Percentiles rank a stretch among this genome's conserved stretches.
Conservation (phyloP, 1,284 basidiomycete genomes). For the Ganoderma resinaceum region DNA sequence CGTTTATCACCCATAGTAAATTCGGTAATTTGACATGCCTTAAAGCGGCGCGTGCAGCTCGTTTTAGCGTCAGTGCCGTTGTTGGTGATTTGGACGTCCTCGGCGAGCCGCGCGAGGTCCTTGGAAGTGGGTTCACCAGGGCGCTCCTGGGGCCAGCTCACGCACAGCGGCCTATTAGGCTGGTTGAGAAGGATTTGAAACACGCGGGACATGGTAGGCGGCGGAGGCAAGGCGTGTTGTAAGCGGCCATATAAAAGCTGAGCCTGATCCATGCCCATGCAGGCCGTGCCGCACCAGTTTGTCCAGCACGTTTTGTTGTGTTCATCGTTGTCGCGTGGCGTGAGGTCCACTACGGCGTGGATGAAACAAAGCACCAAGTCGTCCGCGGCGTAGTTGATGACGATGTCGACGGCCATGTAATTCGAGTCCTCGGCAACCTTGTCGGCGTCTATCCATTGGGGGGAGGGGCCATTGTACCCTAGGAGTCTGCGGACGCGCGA, state of each 20-base stretch:
- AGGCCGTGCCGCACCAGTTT: constrained; percentile 92
- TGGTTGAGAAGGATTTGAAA: constrained; percentile 81
- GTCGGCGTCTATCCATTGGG: constrained; percentile 68
- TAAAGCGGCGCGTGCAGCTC: constrained; percentile 92
- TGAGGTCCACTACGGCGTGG: constrained; percentile 84
- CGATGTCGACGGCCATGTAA: constrained; percentile 91
- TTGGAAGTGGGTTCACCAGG: constrained; percentile 70
- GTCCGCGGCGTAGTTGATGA: constrained; percentile 94
- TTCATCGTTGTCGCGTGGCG: constrained; percentile 87
- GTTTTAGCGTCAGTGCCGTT: constrained; percentile 81
- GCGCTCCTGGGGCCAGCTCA: constrained; percentile 89
- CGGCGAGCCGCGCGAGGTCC: constrained; percentile 85
- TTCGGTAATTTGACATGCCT: constrained; percentile 78
- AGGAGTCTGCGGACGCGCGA: constrained; percentile 72
- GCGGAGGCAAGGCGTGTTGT: constrained; percentile 56
- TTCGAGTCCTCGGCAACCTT: constrained; percentile 77
- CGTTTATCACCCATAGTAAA: constrained; percentile 62
- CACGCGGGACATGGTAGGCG: constrained; percentile 62
- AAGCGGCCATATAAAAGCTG: constrained; percentile 66
- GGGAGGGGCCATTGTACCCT: constrained; percentile 61
- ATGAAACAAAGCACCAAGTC: constrained; percentile 95
- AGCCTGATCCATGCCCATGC: constrained; percentile 61
- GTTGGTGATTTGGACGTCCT: constrained; percentile 75
- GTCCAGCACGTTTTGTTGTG: constrained; percentile 83
- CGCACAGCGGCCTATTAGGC: constrained; percentile 65